These are phyloP conservation scores for Boletellus deceptivus DNA, from an alignment of 1,284 basidiomycete genomes.

Conservation along the genomic window DNA sequence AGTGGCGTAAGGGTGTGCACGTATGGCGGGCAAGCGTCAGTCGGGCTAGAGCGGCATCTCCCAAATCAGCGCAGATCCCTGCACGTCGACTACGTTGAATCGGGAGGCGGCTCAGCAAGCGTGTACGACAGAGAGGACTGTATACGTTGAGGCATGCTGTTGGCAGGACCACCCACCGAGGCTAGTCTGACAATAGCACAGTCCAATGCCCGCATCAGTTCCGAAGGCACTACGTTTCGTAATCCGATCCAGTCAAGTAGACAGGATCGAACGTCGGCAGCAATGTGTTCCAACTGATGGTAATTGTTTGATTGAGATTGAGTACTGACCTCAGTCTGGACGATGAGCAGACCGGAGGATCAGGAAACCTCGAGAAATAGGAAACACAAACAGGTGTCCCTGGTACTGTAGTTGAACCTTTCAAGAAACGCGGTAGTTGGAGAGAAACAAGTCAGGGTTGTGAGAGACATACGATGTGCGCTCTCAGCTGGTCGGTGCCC, in stretches of 20 bases:
- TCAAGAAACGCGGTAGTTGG: neutral
- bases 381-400: constrained; percentile 51
- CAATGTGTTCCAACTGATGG: constrained; percentile 63
- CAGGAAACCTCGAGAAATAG: constrained; percentile 62
- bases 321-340: constrained; percentile 9
- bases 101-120: constrained; percentile 51
- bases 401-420: constrained; percentile 45
- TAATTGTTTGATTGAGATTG: constrained; percentile 36
- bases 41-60: constrained; percentile 29
- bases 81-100: constrained; percentile 57
- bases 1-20: constrained; percentile 76
- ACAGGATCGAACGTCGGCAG: constrained; percentile 66
- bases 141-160: neutral
- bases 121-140: constrained; percentile 48
- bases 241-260: constrained; percentile 65
- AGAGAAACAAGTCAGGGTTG: neutral
- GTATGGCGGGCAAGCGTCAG: constrained; percentile 26
- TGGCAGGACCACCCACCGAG: constrained; percentile 9
- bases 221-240: constrained; percentile 66
- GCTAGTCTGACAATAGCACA: constrained; percentile 80
- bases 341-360: constrained; percentile 3
- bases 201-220: constrained; percentile 73
- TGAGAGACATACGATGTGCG: constrained; percentile 51
- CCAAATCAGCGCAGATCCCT: constrained; percentile 75
- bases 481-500: constrained; percentile 46